Evolutionary conservation across 306 rosid species (phyloP).

Genomic region (Prunus fruticosa): DNA sequence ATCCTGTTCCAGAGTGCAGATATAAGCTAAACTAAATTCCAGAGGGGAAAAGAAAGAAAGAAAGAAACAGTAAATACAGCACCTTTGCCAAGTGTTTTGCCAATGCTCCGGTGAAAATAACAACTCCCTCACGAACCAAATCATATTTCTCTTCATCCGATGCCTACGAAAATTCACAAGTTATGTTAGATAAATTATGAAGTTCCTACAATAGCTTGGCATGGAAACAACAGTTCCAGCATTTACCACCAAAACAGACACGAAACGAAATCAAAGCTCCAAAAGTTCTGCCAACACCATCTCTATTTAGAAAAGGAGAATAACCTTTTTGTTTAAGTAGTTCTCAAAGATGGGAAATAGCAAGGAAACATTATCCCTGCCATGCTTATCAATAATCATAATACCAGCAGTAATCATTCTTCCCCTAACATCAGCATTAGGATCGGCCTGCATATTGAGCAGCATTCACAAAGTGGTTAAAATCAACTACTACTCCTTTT

Average conservation of each 20-base stretch:
- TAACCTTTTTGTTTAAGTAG: slow-evolving; percentile 84
- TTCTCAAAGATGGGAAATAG: slow-evolving; percentile 95
- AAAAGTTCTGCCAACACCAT: background rate
- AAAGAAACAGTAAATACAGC: background rate
- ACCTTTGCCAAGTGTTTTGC: slow-evolving; percentile 97
- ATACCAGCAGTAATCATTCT: slow-evolving; percentile 98
- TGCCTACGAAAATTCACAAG: slow-evolving; percentile 44
- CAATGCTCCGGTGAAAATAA: slow-evolving; percentile 93
- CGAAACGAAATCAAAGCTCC: background rate
- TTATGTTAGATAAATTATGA: background rate
- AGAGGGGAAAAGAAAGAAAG: slow-evolving; percentile 1
- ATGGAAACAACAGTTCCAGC: slow-evolving; percentile 6
- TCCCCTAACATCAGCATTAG: slow-evolving; percentile 87
- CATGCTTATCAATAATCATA: slow-evolving; percentile 92
- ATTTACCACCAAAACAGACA: background rate
- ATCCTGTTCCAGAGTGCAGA: slow-evolving; percentile 51
- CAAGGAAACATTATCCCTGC: slow-evolving; percentile 76
- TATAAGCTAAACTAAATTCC: background rate
- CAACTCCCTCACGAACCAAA: slow-evolving; percentile 98
- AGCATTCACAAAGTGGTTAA: slow-evolving; percentile 18
- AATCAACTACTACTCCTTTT: background rate
- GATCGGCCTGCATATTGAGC: slow-evolving; percentile 83
- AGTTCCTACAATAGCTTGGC: background rate
- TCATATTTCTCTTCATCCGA: slow-evolving; percentile 92
- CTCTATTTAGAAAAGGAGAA: slow-evolving; percentile 11